Evolutionary conservation across 495 filamentous ascomycete species (phyloP), one percentile per base, ranked within the genome.

Genomic region (Poronia punctata): DNA sequence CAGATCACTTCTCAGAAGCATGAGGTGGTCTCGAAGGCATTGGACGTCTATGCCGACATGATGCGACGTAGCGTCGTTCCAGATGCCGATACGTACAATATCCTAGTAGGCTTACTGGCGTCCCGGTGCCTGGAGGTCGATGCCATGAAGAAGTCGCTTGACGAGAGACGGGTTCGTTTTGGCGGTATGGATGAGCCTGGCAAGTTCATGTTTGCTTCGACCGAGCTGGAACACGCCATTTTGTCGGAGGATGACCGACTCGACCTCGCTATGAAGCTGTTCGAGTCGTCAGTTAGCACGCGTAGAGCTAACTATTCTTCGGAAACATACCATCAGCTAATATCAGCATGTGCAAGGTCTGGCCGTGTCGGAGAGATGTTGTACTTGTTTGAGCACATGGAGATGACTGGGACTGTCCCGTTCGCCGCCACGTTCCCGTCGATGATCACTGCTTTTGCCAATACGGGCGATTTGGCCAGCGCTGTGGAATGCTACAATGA

Each of bases 41-140:
- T 97, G 34, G 88, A 89, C 71, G 83, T 97, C 42, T 97, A 97
- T 66, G 83, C 87, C 28, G 87, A 96, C 59, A 95, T 98, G 90
- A 81, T 95, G 49, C 76, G 83, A 45, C 83, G 88, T 33, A 82
- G 81, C 52, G 80, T 96, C 28, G 62, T 72, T 18, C 90, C 90
- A 11, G 82, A 93, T 54, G 79, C 81, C 43, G 74, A 80, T 38
- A 97, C 88, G 5, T 97, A 93, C 63, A 77, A 86, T 53, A 86
- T 83, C 3, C 64, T 98, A 8, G 82, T 98, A 43, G 76, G 83
- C 47, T 64, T 94, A 26, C 75, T 97, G 22, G 82, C 88, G 16
- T 70, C 76, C 14, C 83, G 85, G 23, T 85, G 88, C 27, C 71
- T 88, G 35, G 80, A 90, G 50, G 75, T 84, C 7, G 66, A 75